A percentile compares a stretch with the other conserved stretches of the same genome.
phyloP scores from a whole-genome alignment of 2,329 filamentous ascomycete species.

The Penicillium aurantiogriseum region DNA sequence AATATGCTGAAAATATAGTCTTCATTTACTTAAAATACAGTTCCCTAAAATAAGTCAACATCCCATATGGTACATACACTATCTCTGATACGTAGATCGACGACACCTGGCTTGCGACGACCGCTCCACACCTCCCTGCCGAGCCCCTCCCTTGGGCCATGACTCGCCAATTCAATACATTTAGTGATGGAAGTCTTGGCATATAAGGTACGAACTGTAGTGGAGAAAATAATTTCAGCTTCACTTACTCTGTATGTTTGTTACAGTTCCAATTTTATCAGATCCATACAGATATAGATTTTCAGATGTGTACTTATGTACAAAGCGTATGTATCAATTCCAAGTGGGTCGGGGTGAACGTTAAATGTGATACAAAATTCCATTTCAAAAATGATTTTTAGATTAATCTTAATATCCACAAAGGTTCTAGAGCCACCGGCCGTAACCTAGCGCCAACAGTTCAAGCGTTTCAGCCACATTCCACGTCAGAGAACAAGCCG shows the following conservation, averaged over 20 bases:
- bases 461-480: conserved; percentile 2
- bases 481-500: not conserved
- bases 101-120: conserved; percentile 11
- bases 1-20: not conserved
- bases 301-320: not conserved
- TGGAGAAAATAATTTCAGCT: not conserved
- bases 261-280: not conserved
- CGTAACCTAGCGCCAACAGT: not conserved
- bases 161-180: conserved; percentile 7
- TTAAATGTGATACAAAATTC: not conserved
- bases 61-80: not conserved
- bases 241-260: not conserved
- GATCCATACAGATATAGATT: not conserved
- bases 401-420: not conserved
- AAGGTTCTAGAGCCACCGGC: not conserved
- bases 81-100: conserved; percentile 3
- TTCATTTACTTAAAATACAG: not conserved
- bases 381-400: not conserved
- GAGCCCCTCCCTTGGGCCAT: conserved; percentile 6
- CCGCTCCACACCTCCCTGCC: conserved; percentile 5
- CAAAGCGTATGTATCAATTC: not conserved
- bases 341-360: not conserved
- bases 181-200: conserved; percentile 10
- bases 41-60: not conserved
- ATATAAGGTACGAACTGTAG: not conserved